Base-by-base conservation (phyloP, 257 asterid species). In the Fraxinus excelsior region DNA sequence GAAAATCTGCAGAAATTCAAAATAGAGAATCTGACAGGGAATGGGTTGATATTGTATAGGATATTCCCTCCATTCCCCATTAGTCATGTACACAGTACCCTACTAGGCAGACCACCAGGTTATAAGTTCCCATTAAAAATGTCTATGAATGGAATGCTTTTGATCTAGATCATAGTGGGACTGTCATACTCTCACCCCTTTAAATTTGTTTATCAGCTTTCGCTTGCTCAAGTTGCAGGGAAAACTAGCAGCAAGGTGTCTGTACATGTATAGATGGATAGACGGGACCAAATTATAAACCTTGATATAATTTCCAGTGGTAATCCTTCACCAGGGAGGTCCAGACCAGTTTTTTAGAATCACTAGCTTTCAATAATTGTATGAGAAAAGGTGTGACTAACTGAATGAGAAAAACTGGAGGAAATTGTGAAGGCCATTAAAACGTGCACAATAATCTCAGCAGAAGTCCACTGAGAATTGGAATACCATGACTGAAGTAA, bases 21-120 rank as follows among this genome's bases (percentile, higher is more conserved):
- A 37, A 44, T 69, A 74, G 77, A 51, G 34, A 65, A 78, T 65
- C 70, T 65, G 67, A 71, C 62, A 76, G 56, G 65, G 62, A 42
- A 65, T 56, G 38, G 53, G 64, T 34, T 71, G 35, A 68, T 62
- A 62, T 10, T 12, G 28, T 14, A 76, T 16, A 40, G 65, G 71
- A 66, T 21, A 31, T 49, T 44, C 68, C 76, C 28, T 72, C 70
- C 66, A 18, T 62, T 28, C 42, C 23, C 23, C 51, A 21, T n/a
- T 58, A 9, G 13, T 2, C 16, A 34, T 71, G 32, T 40, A 67
- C 70, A 72, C 60, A 44, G 76, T 74, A 70, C 49, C 58, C 51
- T 28, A 40, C 19, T 13, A 40, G 23, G 69, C 76, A 38, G 46
- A 34, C 26, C 29, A 40, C 31, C 60, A 66, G 49, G 25, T 72